Evolutionary conservation across 345 rosid genomes (phyloP), one percentile per base, ranked within the genome.

Genomic region (Triadica sebifera): DNA sequence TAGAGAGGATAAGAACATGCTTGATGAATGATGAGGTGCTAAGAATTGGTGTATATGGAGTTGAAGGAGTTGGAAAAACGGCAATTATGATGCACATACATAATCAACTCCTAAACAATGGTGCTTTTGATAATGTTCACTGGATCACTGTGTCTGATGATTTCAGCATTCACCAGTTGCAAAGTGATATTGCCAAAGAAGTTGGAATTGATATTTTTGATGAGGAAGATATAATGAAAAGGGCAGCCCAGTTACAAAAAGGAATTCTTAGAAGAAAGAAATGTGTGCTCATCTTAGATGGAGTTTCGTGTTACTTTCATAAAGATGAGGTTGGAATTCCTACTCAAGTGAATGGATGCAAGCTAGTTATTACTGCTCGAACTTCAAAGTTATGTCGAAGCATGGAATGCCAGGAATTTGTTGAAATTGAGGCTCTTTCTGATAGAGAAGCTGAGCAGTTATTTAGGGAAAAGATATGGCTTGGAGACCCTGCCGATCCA

Each of bases 1-100:
- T 49, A 61, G 41, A 29, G 34, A 62, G 57, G 47, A 70, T 78
- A 1, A 65, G 56, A 67, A 46, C 37, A 9, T 51, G 52, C 41
- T 56, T 81, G 72, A 67, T 24, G 43, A 25, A 51, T 43, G 73
- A 59, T 46, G 39, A 13, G 0, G 45, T 53, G 12, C 34, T n/a
- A 55, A 62, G 52, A 19, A 62, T 81, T 1, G 79, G 84, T 24
- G 74, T 81, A 71, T 68, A 20, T 55, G 84, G 84, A 10, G 65
- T 17, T 58, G 74, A 45, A n/a, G 77, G 75, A 12, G 39, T 75
- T 24, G 84, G 81, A 1, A 78, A 76, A 60, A 73, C 73, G 2
- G 52, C 49, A 7, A 8, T 72, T 5, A 37, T 63, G 50, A 66
- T 22, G 16, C 77, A 67, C 11, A 53, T 75, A 34, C 73, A 72